Base-by-base conservation (phyloP, 352 stramenopile species). In the Elongisporangium undulatum region DNA sequence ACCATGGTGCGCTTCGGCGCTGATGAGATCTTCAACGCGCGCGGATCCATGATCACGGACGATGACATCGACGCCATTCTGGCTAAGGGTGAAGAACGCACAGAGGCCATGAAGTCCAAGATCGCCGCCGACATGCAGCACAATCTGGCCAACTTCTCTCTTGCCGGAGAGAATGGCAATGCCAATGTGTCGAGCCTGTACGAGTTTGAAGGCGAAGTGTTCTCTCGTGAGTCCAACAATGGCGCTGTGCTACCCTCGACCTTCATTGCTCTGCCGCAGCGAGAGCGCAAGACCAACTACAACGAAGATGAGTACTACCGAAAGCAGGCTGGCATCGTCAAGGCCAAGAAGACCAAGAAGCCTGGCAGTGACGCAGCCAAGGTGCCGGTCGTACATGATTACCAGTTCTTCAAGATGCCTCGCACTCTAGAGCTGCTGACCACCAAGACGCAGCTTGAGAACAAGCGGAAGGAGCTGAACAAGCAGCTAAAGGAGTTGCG, bases 221-320 rank as follows among this genome's bases (percentile, higher is more conserved):
- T 95, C 22, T 82, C 82, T 34, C 98, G 97, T 60, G 90, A 97
- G 38, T 77, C 76, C 10, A 87, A 83, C 62, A 83, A 73, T 19
- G 85, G 87, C 20, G 66, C 85, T 20, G 75, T 96, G n/a, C 63
- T 95, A 59, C 81, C 94, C n/a, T 93, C 93, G 48, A 93, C 78
- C n/a, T 96, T 96, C 23, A 95, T 94, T 52, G 90, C 86, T 34
- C 72, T 95, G 13, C 86, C 86, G 3, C 82, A 92, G 59, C 82
- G 86, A 34, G 84, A 92, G 61, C 87, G 90, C 55, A 97, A 97
- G 71, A 88, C 79, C 15, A 96, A 95, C 74, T 96, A 99, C 81
- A 97, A 99, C 69, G 94, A 98, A 55, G 96, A 98, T 67, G 94
- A 98, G 76, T 98, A 98, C 68, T 99, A 98, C 64, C 87, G 92